Conservation (phyloP, 2,329 filamentous ascomycete species). For the Diaporthe australafricana region DNA sequence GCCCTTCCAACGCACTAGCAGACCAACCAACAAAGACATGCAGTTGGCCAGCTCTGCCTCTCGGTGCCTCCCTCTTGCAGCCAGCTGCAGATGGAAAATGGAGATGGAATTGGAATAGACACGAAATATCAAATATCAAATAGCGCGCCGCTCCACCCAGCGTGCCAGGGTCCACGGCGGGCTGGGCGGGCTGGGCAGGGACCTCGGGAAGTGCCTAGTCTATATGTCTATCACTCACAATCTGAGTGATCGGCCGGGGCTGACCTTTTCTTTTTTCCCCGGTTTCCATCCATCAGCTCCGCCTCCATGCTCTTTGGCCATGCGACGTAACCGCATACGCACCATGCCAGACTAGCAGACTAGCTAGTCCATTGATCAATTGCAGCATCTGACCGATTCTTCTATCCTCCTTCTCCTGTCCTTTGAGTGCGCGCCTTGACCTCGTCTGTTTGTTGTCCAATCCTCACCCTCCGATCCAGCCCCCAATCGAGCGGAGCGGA, state of each 20-base stretch:
- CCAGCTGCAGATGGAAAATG: constrained; percentile 10
- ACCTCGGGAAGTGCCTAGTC: neutral
- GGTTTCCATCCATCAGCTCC: constrained; percentile 8
- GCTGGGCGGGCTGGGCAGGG: too few relatives aligned
- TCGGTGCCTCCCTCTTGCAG: neutral
- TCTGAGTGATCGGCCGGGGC: constrained; percentile 22
- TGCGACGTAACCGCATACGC: neutral
- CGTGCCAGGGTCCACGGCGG: neutral
- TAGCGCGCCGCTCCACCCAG: neutral
- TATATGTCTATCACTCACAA: constrained; percentile 23
- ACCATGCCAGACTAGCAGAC: neutral
- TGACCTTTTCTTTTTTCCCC: neutral
- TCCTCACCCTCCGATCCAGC: neutral
- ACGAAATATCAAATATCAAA: neutral
- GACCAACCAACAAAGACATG: neutral
- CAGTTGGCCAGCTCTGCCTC: constrained; percentile 1
- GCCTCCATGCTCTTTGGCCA: neutral
- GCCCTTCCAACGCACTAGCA: neutral
- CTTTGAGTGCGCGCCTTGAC: constrained; percentile 6
- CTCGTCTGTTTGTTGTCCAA: neutral
- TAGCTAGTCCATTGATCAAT: neutral
- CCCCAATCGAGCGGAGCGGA: neutral
- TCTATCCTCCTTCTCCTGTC: neutral
- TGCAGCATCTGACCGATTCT: neutral
- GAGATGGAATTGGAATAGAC: neutral